Base-by-base conservation (phyloP, 768 basidiomycete species). In the Russula lepida region DNA sequence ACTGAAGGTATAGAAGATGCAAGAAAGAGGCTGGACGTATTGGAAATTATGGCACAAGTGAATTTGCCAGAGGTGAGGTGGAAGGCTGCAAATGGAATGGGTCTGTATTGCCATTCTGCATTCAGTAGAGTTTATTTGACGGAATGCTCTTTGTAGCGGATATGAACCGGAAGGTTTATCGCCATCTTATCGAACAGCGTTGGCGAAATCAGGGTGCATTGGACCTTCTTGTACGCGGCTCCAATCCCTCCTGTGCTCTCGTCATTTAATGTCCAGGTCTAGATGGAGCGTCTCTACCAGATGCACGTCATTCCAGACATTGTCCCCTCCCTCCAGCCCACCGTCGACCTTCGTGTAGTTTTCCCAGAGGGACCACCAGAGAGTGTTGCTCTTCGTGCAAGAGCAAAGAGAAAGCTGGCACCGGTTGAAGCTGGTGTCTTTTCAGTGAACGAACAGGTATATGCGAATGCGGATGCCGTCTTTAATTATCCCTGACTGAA, bases 221-320 rank as follows among this genome's bases (percentile, higher is more conserved):
- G 37, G 94, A 97, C 70, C 76, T 93, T 39, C 76, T 98, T 71
- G 93, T 92, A 58, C 46, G 85, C 37, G 19, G 3, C 11, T 13
- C 23, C 28, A 13, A 2, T 47, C 7, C n/a, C 17, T 19, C 56
- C n/a, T 11, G 17, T 23, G 19, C 19, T 32, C 25, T 2, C 52
- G 28, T 30, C 50, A 15, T 23, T 25, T n/a, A 48, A 32, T 53
- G 25, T 35, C 21, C 17, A 43, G 21, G 32, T 32, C 7, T 69
- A 94, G 88, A 97, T 97, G 92, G 90, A 97, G 70, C 88, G 95
- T 69, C 69, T 98, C 48, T 79, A 92, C 67, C 90, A 94, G 74
- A 92, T 97, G 92, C 75, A 85, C 53, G 85, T 98, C 59, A 78
- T 97, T 2, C 95, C 95, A 0, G 95, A 99, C 69, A 75, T 95